phyloP scores from a whole-genome alignment of 495 filamentous ascomycete species.

The Penicillium maclennaniae region DNA sequence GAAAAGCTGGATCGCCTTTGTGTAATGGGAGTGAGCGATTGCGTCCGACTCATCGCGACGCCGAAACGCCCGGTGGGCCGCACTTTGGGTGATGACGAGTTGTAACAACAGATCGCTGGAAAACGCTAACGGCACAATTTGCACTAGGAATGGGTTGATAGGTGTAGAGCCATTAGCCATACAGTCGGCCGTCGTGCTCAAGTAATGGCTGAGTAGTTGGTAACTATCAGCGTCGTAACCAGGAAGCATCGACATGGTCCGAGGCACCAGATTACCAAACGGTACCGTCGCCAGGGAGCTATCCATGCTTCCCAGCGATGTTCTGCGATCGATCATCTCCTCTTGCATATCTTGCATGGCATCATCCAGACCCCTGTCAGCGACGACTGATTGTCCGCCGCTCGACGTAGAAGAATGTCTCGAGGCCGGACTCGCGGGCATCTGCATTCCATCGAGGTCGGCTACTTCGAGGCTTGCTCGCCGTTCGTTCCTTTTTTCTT shows the following conservation, averaged over 20 bases:
- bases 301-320: background rate
- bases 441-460: constrained; percentile 6
- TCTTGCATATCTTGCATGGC: background rate
- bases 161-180: constrained; percentile 40
- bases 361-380: constrained; percentile 1
- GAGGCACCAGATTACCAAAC: constrained; percentile 25
- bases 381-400: constrained; percentile 8
- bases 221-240: constrained; percentile 32
- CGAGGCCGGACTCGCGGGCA: constrained; percentile 10
- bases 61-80: constrained; percentile 36
- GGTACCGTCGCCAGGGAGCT: background rate
- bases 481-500: background rate
- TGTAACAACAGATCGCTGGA: constrained; percentile 36
- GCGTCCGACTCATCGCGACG: constrained; percentile 32
- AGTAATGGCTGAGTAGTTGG: constrained; percentile 34
- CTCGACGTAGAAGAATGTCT: constrained; percentile 20
- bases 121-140: constrained; percentile 37
- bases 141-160: constrained; percentile 36
- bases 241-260: constrained; percentile 33
- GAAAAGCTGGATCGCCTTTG: constrained; percentile 32
- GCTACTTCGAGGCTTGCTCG: constrained; percentile 11
- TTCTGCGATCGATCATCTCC: background rate
- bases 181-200: constrained; percentile 34
- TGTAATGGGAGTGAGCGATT: constrained; percentile 34
- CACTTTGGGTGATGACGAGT: constrained; percentile 37